Base-by-base conservation (phyloP, 345 rosid genomes). In the Trapa incisa region DNA sequence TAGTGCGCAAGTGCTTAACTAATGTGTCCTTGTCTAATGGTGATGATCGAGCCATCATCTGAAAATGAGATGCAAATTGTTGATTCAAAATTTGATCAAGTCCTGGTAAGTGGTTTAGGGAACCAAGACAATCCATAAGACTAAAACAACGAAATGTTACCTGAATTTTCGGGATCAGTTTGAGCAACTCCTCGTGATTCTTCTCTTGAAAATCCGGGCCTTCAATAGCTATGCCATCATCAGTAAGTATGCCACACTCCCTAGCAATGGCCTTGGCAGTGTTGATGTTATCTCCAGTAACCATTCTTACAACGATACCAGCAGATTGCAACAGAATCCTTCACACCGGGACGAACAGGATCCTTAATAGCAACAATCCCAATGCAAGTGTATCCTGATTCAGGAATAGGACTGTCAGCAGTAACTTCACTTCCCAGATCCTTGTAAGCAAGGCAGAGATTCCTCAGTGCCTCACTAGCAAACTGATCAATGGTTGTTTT, bases 11-110 rank as follows among this genome's bases (percentile, higher is more conserved):
- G 50, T 89, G 96, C 70, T 79, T 86, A 69, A 92, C 98, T 58
- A 92, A 79, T 45, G 89, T 85, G 72, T 92, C 96, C 75, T 89
- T 92, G 82, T 92, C 98, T 73, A 88, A 76, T 13, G 98, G 98
- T 6, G 98, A 92, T 62, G 98, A 92, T 52, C 98, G 87, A 70
- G 93, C 96, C 96, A 92, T 92, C 76, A 92, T 96, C 98, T 89
- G 50, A 65, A 65, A 37, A 41, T 65, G 41, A 53, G 6, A 67
- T 70, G 48, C 22, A 33, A 22, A 47, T 7, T 35, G 0, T 66
- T 48, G 22, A 22, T 22, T 22, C 29, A 22, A 22, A 22, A 22
- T 22, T 22, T 22, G 29, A 4, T 35, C 13, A 67, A 48, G 32
- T 38, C 2, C 13, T 11, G 29, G 16, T 12, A 17, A 50, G 37